phyloP scores from a whole-genome alignment of 2,329 filamentous ascomycete genomes.

The Fusarium beomiforme region DNA sequence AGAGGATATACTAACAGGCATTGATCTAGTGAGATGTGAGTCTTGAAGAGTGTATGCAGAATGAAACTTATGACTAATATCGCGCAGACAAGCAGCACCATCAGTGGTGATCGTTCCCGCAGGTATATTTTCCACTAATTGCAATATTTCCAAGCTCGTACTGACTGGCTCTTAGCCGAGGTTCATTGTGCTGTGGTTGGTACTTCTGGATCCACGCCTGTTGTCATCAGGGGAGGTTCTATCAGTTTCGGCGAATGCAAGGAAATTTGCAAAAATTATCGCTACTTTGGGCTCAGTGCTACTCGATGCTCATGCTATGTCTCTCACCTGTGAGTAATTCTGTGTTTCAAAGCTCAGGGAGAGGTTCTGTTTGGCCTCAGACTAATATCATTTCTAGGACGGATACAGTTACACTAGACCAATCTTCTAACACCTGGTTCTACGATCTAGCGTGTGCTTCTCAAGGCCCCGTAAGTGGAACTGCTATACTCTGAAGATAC shows the following conservation, averaged over 20 bases:
- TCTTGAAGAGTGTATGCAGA: accelerated
- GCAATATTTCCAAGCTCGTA: accelerated
- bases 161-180: not conserved
- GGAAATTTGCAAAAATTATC: too few species aligned
- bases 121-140: not conserved
- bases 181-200: not conserved
- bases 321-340: too few species aligned
- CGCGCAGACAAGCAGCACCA: not conserved
- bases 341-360: too few species aligned
- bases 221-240: too few species aligned
- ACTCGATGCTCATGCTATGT: too few species aligned
- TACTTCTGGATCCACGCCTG: too few species aligned
- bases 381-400: too few species aligned
- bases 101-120: not conserved
- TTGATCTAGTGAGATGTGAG: not conserved
- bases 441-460: not conserved
- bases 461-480: not conserved
- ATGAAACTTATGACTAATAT: not conserved
- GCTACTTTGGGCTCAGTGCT: too few species aligned
- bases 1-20: not conserved
- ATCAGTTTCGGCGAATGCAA: not conserved
- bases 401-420: too few species aligned
- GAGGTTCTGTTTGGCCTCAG: too few species aligned
- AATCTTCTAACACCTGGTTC: too few species aligned
- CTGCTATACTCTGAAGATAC: accelerated